A percentile compares a stretch with the other conserved stretches of the same genome.
phyloP scores from a whole-genome alignment of 164 flowering plant genomes.

The Paratinospora sagittata region DNA sequence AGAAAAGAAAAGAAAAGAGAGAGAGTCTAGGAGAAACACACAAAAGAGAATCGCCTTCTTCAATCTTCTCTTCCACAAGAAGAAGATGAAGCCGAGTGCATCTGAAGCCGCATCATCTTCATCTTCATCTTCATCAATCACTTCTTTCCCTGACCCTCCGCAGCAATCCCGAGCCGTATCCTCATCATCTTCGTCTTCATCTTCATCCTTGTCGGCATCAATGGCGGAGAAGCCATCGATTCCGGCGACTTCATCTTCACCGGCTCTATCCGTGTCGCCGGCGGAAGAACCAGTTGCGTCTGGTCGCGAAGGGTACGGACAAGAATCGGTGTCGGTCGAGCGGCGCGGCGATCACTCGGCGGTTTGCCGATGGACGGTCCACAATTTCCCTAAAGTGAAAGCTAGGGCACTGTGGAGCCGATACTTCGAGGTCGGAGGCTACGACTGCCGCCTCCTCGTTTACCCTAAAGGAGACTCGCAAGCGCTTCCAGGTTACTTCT shows the following conservation, averaged over 20 bases:
- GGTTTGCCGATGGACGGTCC: constrained; percentile 76
- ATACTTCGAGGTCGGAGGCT: constrained; percentile 92
- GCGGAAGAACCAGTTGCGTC: constrained; percentile 7
- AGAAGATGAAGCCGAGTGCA: constrained; percentile 9
- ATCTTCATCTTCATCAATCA: constrained; percentile 4
- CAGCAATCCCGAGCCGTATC: constrained; percentile 9
- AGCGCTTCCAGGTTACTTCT: constrained; percentile 87
- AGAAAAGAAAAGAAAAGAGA: background rate
- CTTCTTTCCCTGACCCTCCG: constrained; percentile 4
- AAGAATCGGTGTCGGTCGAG: constrained; percentile 55
- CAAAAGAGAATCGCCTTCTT: background rate
- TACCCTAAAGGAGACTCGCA: constrained; percentile 94
- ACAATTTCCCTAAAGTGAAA: constrained; percentile 60
- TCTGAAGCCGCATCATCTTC: constrained; percentile 9
- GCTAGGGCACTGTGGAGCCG: constrained; percentile 85
- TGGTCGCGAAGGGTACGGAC: constrained; percentile 27
- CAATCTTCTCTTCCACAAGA: background rate
- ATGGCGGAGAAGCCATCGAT: background rate
- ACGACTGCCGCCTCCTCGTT: constrained; percentile 75
- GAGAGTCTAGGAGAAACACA: too few relatives aligned
- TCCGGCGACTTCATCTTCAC: constrained; percentile 1
- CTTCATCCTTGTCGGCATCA: constrained; percentile 8
- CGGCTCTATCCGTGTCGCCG: background rate
- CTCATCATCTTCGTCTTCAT: constrained; percentile 8
- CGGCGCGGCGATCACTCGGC: constrained; percentile 65